Base-by-base conservation (phyloP, 345 rosid genomes). In the Syzygium grande region DNA sequence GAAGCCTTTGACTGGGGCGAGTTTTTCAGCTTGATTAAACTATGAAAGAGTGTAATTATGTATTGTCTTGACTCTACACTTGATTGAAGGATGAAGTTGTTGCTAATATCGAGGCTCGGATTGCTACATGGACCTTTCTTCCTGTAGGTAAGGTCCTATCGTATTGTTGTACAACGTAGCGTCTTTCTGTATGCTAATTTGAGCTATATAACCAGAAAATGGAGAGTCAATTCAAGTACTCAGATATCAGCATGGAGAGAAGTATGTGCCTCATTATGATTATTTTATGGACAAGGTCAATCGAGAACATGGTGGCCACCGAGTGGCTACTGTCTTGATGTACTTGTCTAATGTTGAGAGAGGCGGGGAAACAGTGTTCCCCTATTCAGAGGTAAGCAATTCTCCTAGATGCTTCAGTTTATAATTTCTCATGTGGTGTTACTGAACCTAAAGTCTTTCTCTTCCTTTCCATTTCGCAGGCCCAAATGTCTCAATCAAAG, bases 341-440 rank as follows among this genome's bases (percentile, higher is more conserved):
- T 98, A 98, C 90, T 89, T 98, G 94, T 96, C 98, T 84, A 86
- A 90, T 52, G 95, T 96, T 65, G 90, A 87, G 87, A 94, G 89
- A 92, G 99, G 99, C 16, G 99, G 99, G 85, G 99, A 98, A 91
- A 98, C 99, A 1, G 90, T 98, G 79, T 98, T 98, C 90, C 99
- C 99, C 56, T 84, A 92, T 84, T 87, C 98, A 58, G 92, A 93
- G 94, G 99, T 96, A 88, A 56, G 85, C 9, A 25, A 51, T 86
- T 85, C 80, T 68, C 3, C 23, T 34, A 3, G 4, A 34, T 17
- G 80, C 23, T 17, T 68, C 25, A 1, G 80, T 34, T 68, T 68
- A 34, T 46, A 34, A 17, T 34, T 68, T 68, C 80, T 34, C 23
- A 17, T 17, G 19, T 34, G 80, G 46, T 68, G 46, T 17, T 19